Evolutionary conservation across 345 rosid genomes (phyloP), one percentile per base, ranked within the genome.

Genomic region (Bruguiera gymnorhiza): DNA sequence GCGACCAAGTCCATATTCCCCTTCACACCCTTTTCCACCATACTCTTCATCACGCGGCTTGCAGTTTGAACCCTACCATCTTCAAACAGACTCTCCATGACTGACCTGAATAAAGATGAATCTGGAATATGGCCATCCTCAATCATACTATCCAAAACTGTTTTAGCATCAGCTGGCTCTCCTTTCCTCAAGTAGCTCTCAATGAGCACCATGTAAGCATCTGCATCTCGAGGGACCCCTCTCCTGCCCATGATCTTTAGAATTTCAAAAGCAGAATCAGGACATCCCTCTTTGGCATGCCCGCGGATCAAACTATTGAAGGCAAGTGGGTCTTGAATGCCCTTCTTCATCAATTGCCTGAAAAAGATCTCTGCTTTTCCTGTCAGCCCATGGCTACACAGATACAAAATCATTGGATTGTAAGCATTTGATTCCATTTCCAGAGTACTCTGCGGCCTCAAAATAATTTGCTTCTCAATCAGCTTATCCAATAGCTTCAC

Each of bases 61-160:
- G 98, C 93, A 0, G 98, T 93, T 76, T 93, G 97, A 78, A 93
- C 86, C 75, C 96, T 89, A 51, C 90, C 91, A 65, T 90, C 93
- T 67, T 85, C 96, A n/a, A 89, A 89, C 81, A 93, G 81, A 70
- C 86, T 86, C 83, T 87, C 87, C 88, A 93, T 89, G 29, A 91
- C 87, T n/a, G 92, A 81, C 79, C 91, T 85, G 82, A 86, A 90
- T 10, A 91, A 54, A 0, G 91, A 76, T 24, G 94, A 76, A 61
- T 88, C 88, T 0, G 97, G 97, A 71, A 84, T 63, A 77, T 82
- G 88, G 32, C 98, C 97, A 59, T 84, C 88, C 83, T 86, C 94
- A 8, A 93, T 77, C 97, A 93, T 93, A 78, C 87, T 80, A 73
- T 93, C 98, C 79, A 93, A 63, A 20, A 93, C 86, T 23, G 86